Percentiles rank a stretch among this genome's conserved stretches.
Conservation (phyloP, 1,284 basidiomycete genomes). For the Heterobasidion parviporum region DNA sequence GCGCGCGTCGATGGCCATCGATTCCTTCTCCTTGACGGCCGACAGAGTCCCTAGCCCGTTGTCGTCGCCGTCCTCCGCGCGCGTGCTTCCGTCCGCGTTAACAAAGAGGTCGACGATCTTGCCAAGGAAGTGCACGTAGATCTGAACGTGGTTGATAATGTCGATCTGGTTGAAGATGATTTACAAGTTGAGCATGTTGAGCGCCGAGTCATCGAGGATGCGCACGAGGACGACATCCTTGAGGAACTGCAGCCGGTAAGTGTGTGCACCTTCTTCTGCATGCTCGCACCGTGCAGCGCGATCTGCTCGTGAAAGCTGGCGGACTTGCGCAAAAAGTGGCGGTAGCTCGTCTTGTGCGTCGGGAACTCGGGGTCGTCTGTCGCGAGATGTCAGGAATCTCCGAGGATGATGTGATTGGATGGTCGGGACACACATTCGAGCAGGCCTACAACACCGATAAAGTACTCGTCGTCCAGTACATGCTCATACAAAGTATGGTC, state of each 20-base stretch:
- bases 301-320: constrained; percentile 85
- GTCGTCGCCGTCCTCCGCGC: constrained; percentile 21
- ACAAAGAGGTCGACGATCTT: constrained; percentile 78
- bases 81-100: constrained; percentile 50
- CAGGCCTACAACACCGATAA: constrained; percentile 91
- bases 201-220: constrained; percentile 91
- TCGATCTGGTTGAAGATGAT: constrained; percentile 99
- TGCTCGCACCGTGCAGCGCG: constrained; percentile 61
- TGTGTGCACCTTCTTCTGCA: constrained; percentile 94
- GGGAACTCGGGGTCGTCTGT: constrained; percentile 97
- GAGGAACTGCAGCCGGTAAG: constrained; percentile 93
- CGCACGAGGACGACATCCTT: constrained; percentile 97
- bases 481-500: too few relatives aligned
- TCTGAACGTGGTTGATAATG: constrained; percentile 87
- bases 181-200: constrained; percentile 93
- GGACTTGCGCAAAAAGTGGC: constrained; percentile 82
- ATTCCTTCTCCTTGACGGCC: constrained; percentile 15
- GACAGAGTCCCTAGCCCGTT: constrained; percentile 20
- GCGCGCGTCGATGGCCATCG: constrained; percentile 22
- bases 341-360: constrained; percentile 90
- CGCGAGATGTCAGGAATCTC: constrained; percentile 10
- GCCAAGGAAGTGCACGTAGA: constrained; percentile 66
- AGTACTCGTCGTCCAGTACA: constrained; percentile 89
- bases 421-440: constrained; percentile 74
- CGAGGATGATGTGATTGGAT: background rate